A percentile compares a stretch with the other conserved stretches of the same genome.
Conservation (phyloP, 257 asterid species). For the Prunella vulgaris region DNA sequence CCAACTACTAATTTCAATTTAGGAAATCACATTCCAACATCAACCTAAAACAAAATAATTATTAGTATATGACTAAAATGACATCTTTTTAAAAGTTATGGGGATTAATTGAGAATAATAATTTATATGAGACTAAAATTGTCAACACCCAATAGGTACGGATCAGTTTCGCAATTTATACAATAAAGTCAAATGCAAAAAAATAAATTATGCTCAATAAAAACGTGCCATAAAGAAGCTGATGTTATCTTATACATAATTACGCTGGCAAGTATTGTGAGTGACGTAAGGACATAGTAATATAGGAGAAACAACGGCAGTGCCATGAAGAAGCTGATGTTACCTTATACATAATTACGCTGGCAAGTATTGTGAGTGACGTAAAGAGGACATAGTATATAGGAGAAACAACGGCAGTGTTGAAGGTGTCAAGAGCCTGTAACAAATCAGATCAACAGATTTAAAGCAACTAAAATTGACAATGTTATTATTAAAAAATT, state of each 20-base stretch:
- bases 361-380: slow-evolving; percentile 77
- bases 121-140: background rate
- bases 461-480: background rate
- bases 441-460: slow-evolving; percentile 19
- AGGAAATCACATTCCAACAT: background rate
- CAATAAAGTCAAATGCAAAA: background rate
- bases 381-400: slow-evolving; percentile 88
- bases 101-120: background rate
- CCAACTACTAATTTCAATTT: background rate
- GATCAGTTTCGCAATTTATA: background rate
- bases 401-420: slow-evolving; percentile 90
- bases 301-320: slow-evolving; percentile 89
- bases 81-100: background rate
- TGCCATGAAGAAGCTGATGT: slow-evolving; percentile 19
- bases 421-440: slow-evolving; percentile 96
- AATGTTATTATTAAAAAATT: background rate
- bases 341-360: slow-evolving; percentile 87
- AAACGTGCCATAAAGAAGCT: background rate
- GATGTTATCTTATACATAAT: slow-evolving; percentile 76
- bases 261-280: slow-evolving; percentile 77
- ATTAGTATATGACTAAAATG: background rate
- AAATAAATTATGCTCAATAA: background rate
- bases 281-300: slow-evolving; percentile 79
- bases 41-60: background rate
- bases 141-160: background rate